phyloP scores from a whole-genome alignment of 306 rosid species.

The Cucumis melo region DNA sequence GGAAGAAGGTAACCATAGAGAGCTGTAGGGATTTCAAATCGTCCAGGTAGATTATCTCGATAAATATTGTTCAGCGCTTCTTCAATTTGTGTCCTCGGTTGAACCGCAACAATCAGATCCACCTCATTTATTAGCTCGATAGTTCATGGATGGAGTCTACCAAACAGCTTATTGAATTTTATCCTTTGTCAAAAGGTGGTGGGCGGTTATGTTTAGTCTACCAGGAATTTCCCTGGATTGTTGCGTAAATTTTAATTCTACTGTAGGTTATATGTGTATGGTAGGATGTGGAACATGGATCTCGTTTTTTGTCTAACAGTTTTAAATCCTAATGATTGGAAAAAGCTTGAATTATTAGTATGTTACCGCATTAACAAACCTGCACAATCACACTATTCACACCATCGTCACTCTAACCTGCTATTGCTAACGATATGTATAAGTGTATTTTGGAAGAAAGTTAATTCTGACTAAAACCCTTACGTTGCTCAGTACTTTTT shows the following conservation, averaged over 20 bases:
- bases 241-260: background rate
- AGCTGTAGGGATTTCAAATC: slow-evolving; percentile 55
- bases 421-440: background rate
- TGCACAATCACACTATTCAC: background rate
- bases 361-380: background rate
- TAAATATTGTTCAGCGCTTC: background rate
- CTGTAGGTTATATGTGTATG: background rate
- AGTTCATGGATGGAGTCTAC: background rate
- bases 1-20: slow-evolving; percentile 66
- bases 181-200: background rate
- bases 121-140: background rate
- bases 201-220: background rate
- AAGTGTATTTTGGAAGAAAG: background rate
- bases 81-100: background rate
- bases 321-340: background rate
- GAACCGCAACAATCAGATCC: background rate
- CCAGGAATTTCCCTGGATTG: slow-evolving; percentile 18
- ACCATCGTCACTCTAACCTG: background rate
- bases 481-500: background rate
- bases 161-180: background rate
- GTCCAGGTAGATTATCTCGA: slow-evolving; percentile 8
- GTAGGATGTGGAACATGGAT: slow-evolving; percentile 2
- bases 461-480: background rate
- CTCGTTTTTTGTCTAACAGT: background rate
- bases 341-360: background rate